Percentiles rank a stretch among this genome's conserved stretches.
Conservation (phyloP, 306 rosid species). For the Hylodesmum podocarpum region DNA sequence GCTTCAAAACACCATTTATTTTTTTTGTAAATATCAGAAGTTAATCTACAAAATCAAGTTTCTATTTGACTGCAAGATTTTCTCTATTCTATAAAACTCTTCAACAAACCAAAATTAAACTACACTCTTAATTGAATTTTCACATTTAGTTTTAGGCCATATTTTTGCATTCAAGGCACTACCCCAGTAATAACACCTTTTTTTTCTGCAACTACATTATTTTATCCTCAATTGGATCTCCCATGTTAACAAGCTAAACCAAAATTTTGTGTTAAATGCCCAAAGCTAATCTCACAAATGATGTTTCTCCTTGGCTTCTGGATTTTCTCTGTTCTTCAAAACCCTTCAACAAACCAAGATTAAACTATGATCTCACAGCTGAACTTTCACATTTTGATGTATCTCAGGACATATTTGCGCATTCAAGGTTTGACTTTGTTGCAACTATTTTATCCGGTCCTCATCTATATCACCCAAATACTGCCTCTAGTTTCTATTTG, state of each 20-base stretch:
- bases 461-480: background rate
- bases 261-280: background rate
- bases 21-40: background rate
- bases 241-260: background rate
- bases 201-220: background rate
- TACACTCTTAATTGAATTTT: background rate
- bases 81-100: conserved; percentile 8
- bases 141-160: background rate
- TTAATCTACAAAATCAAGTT: background rate
- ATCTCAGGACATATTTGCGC: background rate
- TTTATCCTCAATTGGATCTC: background rate
- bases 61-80: background rate
- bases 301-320: background rate
- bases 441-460: background rate
- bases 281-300: background rate
- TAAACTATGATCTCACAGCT: background rate
- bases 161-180: background rate
- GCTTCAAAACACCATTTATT: conserved; percentile 12
- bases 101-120: conserved; percentile 8
- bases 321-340: background rate
- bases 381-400: background rate
- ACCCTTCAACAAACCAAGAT: conserved; percentile 19
- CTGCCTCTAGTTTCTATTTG: background rate
- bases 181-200: background rate
- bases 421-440: background rate